Percentiles rank a stretch among this genome's conserved stretches.
Conservation (phyloP, 345 rosid species). For the Hibiscus tridactylites region DNA sequence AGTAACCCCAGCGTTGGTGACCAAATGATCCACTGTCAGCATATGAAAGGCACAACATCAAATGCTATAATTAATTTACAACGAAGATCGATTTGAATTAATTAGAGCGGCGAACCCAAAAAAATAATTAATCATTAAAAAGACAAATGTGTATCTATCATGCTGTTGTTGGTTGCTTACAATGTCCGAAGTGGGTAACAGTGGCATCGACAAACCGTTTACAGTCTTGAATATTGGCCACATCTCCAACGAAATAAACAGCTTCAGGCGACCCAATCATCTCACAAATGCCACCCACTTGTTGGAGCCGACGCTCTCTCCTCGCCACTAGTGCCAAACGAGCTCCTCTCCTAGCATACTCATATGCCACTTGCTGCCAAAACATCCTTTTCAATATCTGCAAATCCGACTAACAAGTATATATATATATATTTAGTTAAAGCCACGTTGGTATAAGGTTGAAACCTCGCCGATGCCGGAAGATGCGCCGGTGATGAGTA, state of each 20-base stretch:
- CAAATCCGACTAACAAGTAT: too few relatives aligned
- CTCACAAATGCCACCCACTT: conserved; percentile 33
- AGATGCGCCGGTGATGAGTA: conserved; percentile 58
- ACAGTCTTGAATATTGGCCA: conserved; percentile 43
- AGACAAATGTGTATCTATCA: background rate
- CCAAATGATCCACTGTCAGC: conserved; percentile 60
- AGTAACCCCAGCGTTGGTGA: conserved; percentile 49
- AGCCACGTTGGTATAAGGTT: background rate
- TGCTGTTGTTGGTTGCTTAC: conserved; percentile 20
- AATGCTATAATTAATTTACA: too few relatives aligned
- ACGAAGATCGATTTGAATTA: too few relatives aligned
- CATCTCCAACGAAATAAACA: conserved; percentile 38
- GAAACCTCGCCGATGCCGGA: conserved; percentile 64
- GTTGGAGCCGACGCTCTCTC: conserved; percentile 29
- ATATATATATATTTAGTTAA: too few relatives aligned
- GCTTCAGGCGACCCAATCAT: conserved; percentile 42
- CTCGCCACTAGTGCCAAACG: conserved; percentile 48
- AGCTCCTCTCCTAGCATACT: conserved; percentile 55
- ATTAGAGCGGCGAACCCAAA: too few relatives aligned
- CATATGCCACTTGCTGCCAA: conserved; percentile 44
- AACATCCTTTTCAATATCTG: background rate
- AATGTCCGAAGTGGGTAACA: conserved; percentile 34
- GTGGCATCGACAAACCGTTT: conserved; percentile 31
- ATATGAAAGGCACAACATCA: background rate
- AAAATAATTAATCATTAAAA: too few relatives aligned